These are phyloP conservation scores for Didymella lethalis DNA, from an alignment of 2,329 filamentous ascomycete genomes.

Conservation along the genomic window DNA sequence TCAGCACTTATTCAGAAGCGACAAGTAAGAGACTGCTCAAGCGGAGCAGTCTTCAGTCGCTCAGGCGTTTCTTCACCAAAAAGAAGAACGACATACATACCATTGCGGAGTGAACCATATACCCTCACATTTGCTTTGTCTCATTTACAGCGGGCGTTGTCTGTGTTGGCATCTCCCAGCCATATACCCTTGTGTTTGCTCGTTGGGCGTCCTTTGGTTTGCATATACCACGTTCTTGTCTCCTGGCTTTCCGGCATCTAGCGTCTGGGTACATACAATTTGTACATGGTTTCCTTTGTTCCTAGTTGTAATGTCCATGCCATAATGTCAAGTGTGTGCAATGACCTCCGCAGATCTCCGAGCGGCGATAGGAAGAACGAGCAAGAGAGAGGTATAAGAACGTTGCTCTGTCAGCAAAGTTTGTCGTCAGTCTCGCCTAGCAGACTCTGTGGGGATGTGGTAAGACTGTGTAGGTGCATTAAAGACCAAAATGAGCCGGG, in stretches of 20 bases:
- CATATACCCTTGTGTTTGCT: slow-evolving; percentile 26
- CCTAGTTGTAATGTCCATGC: slow-evolving; percentile 11
- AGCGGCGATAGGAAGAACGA: background rate
- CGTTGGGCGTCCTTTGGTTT: slow-evolving; percentile 6
- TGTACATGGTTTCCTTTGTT: slow-evolving; percentile 13
- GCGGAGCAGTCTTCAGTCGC: slow-evolving; percentile 46
- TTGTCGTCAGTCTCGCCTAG: background rate
- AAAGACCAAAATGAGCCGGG: background rate
- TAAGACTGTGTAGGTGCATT: background rate
- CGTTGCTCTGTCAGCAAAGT: slow-evolving; percentile 3
- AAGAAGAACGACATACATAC: slow-evolving; percentile 45
- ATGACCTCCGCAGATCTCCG: background rate
- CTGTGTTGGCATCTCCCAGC: slow-evolving; percentile 22
- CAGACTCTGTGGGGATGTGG: background rate
- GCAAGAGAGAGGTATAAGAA: background rate
- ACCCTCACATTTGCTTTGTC: slow-evolving; percentile 27
- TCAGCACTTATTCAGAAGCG: slow-evolving; percentile 36
- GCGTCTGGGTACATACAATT: slow-evolving; percentile 18
- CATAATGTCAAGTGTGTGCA: slow-evolving; percentile 13
- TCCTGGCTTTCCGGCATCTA: slow-evolving; percentile 7
- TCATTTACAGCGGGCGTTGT: slow-evolving; percentile 22
- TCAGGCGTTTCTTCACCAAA: slow-evolving; percentile 49
- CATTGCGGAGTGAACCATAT: slow-evolving; percentile 44
- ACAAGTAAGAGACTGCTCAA: slow-evolving; percentile 37
- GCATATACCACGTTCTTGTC: slow-evolving; percentile 17